Evolutionary conservation across 208 protist species (phyloP), one percentile per base, ranked within the genome.

Genomic region (Trypanosoma melophagium): DNA sequence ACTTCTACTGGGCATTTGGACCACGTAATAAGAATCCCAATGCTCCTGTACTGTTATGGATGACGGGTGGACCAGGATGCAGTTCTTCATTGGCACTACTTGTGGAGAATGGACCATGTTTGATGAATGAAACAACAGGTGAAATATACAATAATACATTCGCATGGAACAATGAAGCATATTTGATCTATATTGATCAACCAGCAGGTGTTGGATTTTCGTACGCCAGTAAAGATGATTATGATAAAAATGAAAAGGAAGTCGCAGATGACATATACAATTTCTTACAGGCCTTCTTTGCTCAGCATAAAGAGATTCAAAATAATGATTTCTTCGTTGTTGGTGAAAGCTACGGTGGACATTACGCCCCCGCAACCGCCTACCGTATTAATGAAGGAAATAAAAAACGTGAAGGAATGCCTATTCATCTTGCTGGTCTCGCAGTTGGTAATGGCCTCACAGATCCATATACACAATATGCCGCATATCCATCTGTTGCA

Each of bases 1-100:
- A 81, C 73, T 98, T 98, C 72, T 98, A 93, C 81, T 98, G 95
- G 93, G 68, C 86, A 53, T 96, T 97, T 60, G 78, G 79, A 19
- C 77, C 83, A 10, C 80, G 87, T 25, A 35, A 74, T 54, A 60
- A 50, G 40, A 79, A 87, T 1, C 57, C 66, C 17, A 77, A 68
- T 50, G 89, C 73, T 56, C 92, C 92, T 10, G 71, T 96, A 49
- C 69, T 97, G 9, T 24, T 97, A 25, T 97, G 92, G 90, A 77
- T 97, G 68, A 93, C 84, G 21, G 96, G 96, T 54, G 94, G 96
- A 22, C 94, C 96, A 2, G 96, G 96, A 50, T 96, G 90, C 79
- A 87, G 81, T 66, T 87, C 82, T 13, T 50, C 40, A 12, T 58
- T 96, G 24, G 90, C 86, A 2, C 16, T 96, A 13, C 55, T 89